Conservation (phyloP, 805 yeast species). For the Lachancea kluyveri region DNA sequence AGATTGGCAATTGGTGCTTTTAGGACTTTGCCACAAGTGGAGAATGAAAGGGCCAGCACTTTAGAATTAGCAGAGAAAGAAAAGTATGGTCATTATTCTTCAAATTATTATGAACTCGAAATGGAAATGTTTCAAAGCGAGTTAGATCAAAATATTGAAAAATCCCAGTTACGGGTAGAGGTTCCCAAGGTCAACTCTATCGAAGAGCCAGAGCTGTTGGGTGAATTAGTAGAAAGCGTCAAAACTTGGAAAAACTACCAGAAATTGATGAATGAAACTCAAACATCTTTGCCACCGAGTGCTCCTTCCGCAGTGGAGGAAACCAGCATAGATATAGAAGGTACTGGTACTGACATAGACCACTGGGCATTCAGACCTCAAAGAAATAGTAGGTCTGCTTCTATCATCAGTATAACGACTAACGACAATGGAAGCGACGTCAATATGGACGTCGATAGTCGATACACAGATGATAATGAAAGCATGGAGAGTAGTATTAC, state of each 20-base stretch:
- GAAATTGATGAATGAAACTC: conserved; percentile 8
- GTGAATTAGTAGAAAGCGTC: conserved; percentile 21
- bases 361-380: not conserved
- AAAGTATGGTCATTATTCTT: conserved; percentile 5
- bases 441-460: conserved; percentile 19
- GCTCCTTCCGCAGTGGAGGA: too few species aligned
- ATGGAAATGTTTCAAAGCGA: conserved; percentile 17
- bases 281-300: too few species aligned
- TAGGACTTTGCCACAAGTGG: conserved; percentile 52
- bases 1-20: conserved; percentile 84
- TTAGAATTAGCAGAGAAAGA: not conserved
- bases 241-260: conserved; percentile 19
- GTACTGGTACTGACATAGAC: conserved; percentile 2
- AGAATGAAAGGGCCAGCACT: conserved; percentile 4
- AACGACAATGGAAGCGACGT: conserved; percentile 21
- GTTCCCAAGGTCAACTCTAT: conserved; percentile 8
- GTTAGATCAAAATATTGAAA: conserved; percentile 13
- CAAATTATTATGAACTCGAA: conserved; percentile 19
- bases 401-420: conserved; percentile 14
- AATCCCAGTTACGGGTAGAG: conserved; percentile 8
- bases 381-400: conserved; percentile 12
- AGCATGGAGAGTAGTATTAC: conserved; percentile 25
- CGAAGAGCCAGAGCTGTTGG: conserved; percentile 11
- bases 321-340: too few species aligned
- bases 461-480: conserved; percentile 18